A percentile compares a stretch with the other conserved stretches of the same genome.
These are phyloP conservation scores for Acanthamoeba royreba DNA, from an alignment of 208 protist species.

Conservation along the genomic window DNA sequence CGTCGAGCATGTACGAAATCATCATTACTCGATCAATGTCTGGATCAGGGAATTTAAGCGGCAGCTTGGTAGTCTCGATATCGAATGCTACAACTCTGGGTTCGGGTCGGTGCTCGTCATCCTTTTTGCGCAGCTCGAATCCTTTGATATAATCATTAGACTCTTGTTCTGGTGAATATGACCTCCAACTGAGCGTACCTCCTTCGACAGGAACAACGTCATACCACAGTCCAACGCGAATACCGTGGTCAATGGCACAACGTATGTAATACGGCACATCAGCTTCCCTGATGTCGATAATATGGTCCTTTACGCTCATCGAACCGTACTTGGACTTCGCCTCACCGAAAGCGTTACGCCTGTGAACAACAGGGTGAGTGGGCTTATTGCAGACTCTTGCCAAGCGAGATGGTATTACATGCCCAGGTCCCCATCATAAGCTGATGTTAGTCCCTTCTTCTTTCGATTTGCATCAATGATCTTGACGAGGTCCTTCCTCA, in stretches of 20 bases:
- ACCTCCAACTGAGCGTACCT: not conserved
- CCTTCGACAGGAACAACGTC: slow-evolving; percentile 71
- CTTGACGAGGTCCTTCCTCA: slow-evolving; percentile 78
- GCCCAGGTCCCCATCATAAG: slow-evolving; percentile 14
- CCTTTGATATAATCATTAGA: slow-evolving; percentile 44
- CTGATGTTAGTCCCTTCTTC: not conserved
- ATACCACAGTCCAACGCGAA: slow-evolving; percentile 97
- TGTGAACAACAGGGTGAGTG: not conserved
- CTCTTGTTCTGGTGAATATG: not conserved
- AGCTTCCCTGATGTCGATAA: slow-evolving; percentile 98
- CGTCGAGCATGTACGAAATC: slow-evolving; percentile 99
- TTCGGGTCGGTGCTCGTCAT: slow-evolving; percentile 88
- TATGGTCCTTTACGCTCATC: slow-evolving; percentile 83
- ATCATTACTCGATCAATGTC: slow-evolving; percentile 98
- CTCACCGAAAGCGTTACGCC: slow-evolving; percentile 77
- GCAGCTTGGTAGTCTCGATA: slow-evolving; percentile 99
- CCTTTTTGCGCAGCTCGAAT: slow-evolving; percentile 60
- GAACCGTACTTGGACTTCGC: slow-evolving; percentile 74
- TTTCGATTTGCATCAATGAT: slow-evolving; percentile 64
- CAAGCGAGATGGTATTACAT: not conserved
- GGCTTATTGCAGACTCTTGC: too few relatives aligned
- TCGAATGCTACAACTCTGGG: slow-evolving; percentile 94
- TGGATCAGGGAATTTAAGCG: slow-evolving; percentile 98
- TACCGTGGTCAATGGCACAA: slow-evolving; percentile 92
- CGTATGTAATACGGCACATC: slow-evolving; percentile 99